A percentile compares a stretch with the other conserved stretches of the same genome.
Conservation (phyloP, 768 basidiomycete genomes). For the Russula sp. region DNA sequence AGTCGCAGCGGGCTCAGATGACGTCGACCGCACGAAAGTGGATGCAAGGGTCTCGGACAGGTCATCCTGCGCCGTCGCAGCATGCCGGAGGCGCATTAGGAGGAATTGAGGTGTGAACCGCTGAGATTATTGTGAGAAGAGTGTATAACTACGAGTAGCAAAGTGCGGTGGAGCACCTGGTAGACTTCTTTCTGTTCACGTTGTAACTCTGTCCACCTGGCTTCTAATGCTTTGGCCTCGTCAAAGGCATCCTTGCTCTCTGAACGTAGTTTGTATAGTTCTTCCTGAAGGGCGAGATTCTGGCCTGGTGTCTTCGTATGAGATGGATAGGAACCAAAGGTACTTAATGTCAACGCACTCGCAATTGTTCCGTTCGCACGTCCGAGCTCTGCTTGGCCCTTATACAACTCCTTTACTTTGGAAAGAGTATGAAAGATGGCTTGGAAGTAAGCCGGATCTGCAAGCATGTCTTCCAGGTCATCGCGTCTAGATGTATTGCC, state of each 20-base stretch:
- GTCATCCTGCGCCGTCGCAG: conserved; percentile 88
- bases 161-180: conserved; percentile 51
- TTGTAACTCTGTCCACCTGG: conserved; percentile 82
- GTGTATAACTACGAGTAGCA: neutral
- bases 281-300: conserved; percentile 74
- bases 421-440: conserved; percentile 80
- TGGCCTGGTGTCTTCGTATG: conserved; percentile 47
- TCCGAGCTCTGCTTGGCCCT: conserved; percentile 73
- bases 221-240: conserved; percentile 77
- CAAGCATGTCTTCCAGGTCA: conserved; percentile 85
- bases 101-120: conserved; percentile 85
- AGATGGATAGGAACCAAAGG: conserved; percentile 20
- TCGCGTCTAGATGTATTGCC: conserved; percentile 56
- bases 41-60: conserved; percentile 79
- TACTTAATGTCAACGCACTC: conserved; percentile 48
- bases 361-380: conserved; percentile 85
- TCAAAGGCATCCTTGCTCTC: conserved; percentile 88
- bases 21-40: conserved; percentile 64
- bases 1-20: conserved; percentile 31
- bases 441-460: conserved; percentile 81
- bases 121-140: conserved; percentile 40
- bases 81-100: conserved; percentile 81
- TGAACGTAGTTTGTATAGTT: conserved; percentile 67
- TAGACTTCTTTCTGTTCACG: conserved; percentile 86
- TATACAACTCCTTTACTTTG: conserved; percentile 69